Percentiles rank a stretch among this genome's conserved stretches.
phyloP scores from a whole-genome alignment of 2,329 filamentous ascomycete genomes.

The Acarospora socialis region DNA sequence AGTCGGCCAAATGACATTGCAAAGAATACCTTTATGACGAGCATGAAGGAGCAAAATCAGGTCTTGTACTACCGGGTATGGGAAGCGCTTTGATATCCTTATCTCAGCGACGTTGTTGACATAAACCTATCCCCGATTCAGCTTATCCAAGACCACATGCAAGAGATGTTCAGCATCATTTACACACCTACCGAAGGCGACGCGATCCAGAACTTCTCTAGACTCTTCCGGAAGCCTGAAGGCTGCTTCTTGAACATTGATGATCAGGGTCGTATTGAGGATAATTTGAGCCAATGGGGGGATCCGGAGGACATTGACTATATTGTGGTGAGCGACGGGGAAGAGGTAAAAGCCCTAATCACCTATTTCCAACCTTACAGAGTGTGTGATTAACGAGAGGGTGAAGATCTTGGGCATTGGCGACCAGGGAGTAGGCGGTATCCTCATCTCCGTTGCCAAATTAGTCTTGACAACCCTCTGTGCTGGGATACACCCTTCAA shows the following conservation, averaged over 20 bases:
- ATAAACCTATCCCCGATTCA: constrained; percentile 20
- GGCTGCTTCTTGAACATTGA: constrained; percentile 69
- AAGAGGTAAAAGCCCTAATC: constrained; percentile 25
- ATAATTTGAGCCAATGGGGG: constrained; percentile 55
- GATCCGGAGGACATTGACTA: constrained; percentile 65
- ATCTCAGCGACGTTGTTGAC: not conserved
- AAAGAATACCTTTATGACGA: constrained; percentile 81
- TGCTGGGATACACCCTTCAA: constrained; percentile 69
- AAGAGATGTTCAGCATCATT: constrained; percentile 82
- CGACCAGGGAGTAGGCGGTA: constrained; percentile 68
- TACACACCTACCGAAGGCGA: constrained; percentile 87
- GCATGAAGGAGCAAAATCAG: constrained; percentile 71
- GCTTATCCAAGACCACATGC: constrained; percentile 61
- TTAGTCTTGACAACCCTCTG: constrained; percentile 70
- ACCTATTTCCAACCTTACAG: too few relatives aligned
- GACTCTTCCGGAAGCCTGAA: constrained; percentile 61
- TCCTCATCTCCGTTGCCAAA: constrained; percentile 75
- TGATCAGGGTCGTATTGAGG: constrained; percentile 49
- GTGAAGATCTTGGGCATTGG: constrained; percentile 75
- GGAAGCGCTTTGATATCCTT: not conserved
- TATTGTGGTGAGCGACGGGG: constrained; percentile 67
- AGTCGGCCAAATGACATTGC: constrained; percentile 49
- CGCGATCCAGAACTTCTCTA: constrained; percentile 72
- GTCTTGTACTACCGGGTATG: constrained; percentile 63
- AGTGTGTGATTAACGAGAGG: constrained; percentile 25